Conservation (phyloP, 345 rosid genomes). For the Angophora floribunda region DNA sequence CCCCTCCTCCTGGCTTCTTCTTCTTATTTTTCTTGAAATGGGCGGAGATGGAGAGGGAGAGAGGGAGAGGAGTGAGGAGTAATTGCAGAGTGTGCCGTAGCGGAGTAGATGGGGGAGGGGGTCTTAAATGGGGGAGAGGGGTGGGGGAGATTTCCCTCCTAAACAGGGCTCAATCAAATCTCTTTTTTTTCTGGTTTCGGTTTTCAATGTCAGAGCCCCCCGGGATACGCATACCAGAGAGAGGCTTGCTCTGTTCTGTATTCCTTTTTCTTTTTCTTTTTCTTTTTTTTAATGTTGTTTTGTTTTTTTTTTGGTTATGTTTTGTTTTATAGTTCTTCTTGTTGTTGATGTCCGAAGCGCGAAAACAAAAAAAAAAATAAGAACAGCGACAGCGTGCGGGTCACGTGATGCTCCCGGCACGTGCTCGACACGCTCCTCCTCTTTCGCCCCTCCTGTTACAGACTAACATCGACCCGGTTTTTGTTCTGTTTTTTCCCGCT, state of each 20-base stretch:
- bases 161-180: constrained; percentile 5
- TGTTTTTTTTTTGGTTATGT: background rate
- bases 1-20: too few species aligned
- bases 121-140: background rate
- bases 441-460: background rate
- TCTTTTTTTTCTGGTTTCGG: background rate
- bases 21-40: accelerated
- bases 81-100: background rate
- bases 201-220: constrained; percentile 6
- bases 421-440: background rate
- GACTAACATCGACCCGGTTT: too few species aligned
- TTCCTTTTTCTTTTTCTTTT: background rate
- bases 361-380: background rate
- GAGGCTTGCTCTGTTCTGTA: background rate
- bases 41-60: background rate
- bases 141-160: background rate
- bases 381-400: background rate
- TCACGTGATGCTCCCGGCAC: background rate
- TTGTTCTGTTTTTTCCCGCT: too few species aligned
- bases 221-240: too few species aligned
- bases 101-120: background rate
- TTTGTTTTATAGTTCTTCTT: background rate
- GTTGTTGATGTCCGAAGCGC: constrained; percentile 45
- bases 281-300: background rate
- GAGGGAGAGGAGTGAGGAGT: too few species aligned